These are phyloP conservation scores for Sugiyamaella novakii DNA, from an alignment of 1,139 yeast genomes.

Conservation along the genomic window DNA sequence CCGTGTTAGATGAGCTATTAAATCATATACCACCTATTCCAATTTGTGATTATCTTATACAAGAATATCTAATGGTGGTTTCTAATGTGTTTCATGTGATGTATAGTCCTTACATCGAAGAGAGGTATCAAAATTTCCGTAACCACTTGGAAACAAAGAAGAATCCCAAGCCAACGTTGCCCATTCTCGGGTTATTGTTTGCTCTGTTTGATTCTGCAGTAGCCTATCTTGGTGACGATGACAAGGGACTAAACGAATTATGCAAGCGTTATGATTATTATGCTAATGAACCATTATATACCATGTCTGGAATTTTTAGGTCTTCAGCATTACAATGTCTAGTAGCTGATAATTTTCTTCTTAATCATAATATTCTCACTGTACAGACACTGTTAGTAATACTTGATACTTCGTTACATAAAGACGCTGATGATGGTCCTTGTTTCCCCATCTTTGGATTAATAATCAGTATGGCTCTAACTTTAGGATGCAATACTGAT, in stretches of 20 bases:
- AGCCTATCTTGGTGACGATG: constrained; percentile 19
- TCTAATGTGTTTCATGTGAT: constrained; percentile 20
- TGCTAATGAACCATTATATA: constrained; percentile 5
- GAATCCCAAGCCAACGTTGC: constrained; percentile 6
- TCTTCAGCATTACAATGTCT: constrained; percentile 20
- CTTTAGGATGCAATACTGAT: constrained; percentile 23
- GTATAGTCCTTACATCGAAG: constrained; percentile 16
- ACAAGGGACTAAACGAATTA: constrained; percentile 4
- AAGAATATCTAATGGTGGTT: constrained; percentile 16
- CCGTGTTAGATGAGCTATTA: constrained; percentile 11
- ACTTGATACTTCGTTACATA: constrained; percentile 20
- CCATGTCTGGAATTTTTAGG: constrained; percentile 15
- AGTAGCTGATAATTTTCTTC: constrained; percentile 21
- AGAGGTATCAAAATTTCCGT: constrained; percentile 15
- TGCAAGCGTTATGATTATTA: constrained; percentile 11
- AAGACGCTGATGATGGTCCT: constrained; percentile 24
- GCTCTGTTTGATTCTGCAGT: constrained; percentile 18
- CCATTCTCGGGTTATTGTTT: constrained; percentile 16
- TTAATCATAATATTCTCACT: constrained; percentile 18
- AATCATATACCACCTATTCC: constrained; percentile 18
- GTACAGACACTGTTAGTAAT: constrained; percentile 21
- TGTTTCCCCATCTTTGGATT: constrained; percentile 23
- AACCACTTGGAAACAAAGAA: constrained; percentile 4
- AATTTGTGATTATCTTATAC: constrained; percentile 20
- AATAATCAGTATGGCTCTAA: constrained; percentile 22